A percentile compares a stretch with the other conserved stretches of the same genome.
Evolutionary conservation across 306 rosid species (phyloP).

Genomic region (Quercus ilex): DNA sequence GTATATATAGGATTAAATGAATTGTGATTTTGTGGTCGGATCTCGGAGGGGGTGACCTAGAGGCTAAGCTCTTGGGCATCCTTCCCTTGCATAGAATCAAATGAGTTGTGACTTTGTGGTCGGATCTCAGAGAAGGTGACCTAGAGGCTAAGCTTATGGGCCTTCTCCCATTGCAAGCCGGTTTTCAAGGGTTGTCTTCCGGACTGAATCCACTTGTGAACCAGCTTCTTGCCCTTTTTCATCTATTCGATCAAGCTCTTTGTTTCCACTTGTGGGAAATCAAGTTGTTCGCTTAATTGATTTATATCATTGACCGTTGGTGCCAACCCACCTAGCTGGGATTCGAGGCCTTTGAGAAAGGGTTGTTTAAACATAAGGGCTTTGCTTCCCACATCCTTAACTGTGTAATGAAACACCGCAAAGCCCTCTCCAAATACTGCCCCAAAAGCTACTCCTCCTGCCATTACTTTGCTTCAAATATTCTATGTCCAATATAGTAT

Average conservation of each 20-base stretch:
- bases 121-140: accelerated
- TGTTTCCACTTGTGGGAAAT: background rate
- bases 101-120: no score
- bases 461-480: background rate
- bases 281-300: background rate
- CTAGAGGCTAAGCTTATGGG: no score
- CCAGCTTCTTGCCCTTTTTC: background rate
- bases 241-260: background rate
- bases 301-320: conserved; percentile 13
- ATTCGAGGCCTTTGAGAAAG: background rate
- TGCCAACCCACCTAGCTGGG: background rate
- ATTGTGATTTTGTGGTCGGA: accelerated
- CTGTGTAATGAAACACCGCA: background rate
- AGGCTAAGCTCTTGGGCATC: no score
- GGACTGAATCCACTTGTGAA: background rate
- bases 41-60: no score
- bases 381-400: background rate
- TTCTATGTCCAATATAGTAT: no score
- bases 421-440: background rate
- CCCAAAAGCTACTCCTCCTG: conserved; percentile 10
- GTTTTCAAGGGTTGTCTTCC: background rate
- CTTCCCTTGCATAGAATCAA: accelerated
- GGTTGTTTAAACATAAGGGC: background rate
- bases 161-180: background rate
- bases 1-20: no score